Evolutionary conservation across 352 stramenopile genomes (phyloP).

Genomic region (Phytophthora citrophthora): DNA sequence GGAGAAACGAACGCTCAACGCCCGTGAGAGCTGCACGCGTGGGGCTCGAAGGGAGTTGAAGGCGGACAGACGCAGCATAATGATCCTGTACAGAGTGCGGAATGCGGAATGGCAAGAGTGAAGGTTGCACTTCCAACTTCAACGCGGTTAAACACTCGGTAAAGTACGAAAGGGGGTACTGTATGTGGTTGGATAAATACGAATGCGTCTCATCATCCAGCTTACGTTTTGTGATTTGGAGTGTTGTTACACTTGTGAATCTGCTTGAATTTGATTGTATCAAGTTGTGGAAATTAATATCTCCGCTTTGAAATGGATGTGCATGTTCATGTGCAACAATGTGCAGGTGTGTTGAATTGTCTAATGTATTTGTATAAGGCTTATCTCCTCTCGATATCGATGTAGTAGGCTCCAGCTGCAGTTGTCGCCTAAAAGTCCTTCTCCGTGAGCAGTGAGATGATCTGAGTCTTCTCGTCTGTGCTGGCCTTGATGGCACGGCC

Average conservation of each 20-base stretch:
- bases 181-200: neutral
- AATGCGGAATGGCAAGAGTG: conserved; percentile 17
- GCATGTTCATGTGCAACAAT: neutral
- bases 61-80: conserved; percentile 22
- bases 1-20: conserved; percentile 9
- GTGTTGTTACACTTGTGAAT: conserved; percentile 1
- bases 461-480: conserved; percentile 34
- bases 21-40: conserved; percentile 9
- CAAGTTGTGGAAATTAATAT: neutral
- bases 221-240: conserved; percentile 4
- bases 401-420: neutral
- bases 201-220: conserved; percentile 9
- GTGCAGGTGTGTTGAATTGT: conserved; percentile 4
- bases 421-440: conserved; percentile 60
- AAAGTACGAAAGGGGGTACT: neutral
- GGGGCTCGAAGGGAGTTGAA: neutral
- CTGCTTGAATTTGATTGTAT: neutral
- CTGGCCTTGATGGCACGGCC: conserved; percentile 50
- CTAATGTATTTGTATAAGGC: conserved; percentile 29
- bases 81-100: neutral
- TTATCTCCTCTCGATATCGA: conserved; percentile 5
- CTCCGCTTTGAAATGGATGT: neutral
- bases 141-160: conserved; percentile 5
- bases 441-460: conserved; percentile 78
- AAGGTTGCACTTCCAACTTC: conserved; percentile 6